A percentile compares a stretch with the other conserved stretches of the same genome.
Conservation (phyloP, 371 early-diverging fungal species). For the Thermomucor indicae-seudaticae region DNA sequence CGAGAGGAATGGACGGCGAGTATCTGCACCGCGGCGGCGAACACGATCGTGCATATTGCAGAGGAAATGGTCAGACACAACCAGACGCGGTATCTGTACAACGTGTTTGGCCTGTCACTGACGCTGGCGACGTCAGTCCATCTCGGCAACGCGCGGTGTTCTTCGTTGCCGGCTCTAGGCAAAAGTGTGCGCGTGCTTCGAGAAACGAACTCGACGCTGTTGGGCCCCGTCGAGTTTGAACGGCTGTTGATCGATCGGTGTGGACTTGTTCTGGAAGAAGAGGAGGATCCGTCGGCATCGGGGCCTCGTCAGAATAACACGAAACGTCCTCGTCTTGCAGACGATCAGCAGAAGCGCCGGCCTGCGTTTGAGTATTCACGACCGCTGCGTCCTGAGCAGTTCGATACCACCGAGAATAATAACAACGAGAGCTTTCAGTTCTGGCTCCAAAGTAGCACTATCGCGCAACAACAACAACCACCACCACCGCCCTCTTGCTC, state of each 20-base stretch:
- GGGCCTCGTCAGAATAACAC: no score
- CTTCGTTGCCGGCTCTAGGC: no score
- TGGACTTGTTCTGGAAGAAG: conserved; percentile 1
- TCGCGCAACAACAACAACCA: neutral
- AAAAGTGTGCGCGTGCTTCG: conserved; percentile 2
- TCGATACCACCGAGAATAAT: no score
- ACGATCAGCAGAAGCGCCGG: conserved; percentile 1
- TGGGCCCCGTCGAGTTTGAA: conserved; percentile 1
- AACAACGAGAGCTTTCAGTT: neutral
- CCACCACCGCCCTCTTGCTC: conserved; percentile 4
- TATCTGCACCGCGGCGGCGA: conserved; percentile 28
- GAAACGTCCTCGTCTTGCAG: neutral
- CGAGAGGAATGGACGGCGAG: no score
- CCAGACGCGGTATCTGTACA: conserved; percentile 21
- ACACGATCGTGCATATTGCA: conserved; percentile 35
- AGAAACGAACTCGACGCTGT: conserved; percentile 3
- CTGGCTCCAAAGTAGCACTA: neutral
- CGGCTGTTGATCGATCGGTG: neutral
- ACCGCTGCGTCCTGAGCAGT: no score
- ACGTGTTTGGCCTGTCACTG: conserved; percentile 14
- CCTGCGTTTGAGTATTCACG: no score
- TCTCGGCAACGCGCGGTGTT: neutral
- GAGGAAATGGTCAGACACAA: conserved; percentile 29
- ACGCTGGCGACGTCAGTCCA: conserved; percentile 5
- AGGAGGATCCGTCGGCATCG: no score